phyloP scores from a whole-genome alignment of 768 basidiomycete genomes.

The Cytidiella melzeri region DNA sequence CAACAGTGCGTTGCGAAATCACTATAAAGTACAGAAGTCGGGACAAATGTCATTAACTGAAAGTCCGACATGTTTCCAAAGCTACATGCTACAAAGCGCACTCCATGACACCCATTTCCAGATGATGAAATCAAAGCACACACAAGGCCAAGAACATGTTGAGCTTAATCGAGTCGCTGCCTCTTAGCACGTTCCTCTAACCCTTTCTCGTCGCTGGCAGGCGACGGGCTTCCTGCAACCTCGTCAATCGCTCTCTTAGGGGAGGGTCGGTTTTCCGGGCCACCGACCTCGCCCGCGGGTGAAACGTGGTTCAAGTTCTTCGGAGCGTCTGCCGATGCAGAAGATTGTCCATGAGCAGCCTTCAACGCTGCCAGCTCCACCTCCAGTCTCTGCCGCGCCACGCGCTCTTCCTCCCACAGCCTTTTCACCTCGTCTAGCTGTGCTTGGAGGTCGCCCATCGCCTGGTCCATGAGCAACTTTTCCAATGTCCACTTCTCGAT shows the following conservation, averaged over 20 bases:
- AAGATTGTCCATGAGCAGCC: slow-evolving; percentile 16
- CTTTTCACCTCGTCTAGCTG: slow-evolving; percentile 78
- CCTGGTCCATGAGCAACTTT: slow-evolving; percentile 88
- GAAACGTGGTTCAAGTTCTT: slow-evolving; percentile 5
- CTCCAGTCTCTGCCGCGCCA: slow-evolving; percentile 51
- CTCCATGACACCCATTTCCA: no score
- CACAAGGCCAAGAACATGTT: no score
- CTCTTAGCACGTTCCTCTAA: slow-evolving; percentile 16
- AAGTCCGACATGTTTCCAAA: no score
- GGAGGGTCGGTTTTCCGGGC: slow-evolving; percentile 3
- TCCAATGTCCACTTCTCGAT: slow-evolving; percentile 94
- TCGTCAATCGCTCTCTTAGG: slow-evolving; percentile 13
- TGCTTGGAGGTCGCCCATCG: slow-evolving; percentile 80
- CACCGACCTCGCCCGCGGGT: neutral
- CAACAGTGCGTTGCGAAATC: no score
- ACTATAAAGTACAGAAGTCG: no score
- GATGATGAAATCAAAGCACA: no score
- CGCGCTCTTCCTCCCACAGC: slow-evolving; percentile 76
- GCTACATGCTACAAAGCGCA: no score
- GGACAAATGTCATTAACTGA: no score
- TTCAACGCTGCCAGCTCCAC: slow-evolving; percentile 56
- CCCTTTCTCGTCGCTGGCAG: slow-evolving; percentile 11
- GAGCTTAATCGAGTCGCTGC: slow-evolving; percentile 20
- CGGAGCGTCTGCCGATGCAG: slow-evolving; percentile 4
- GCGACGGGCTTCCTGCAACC: slow-evolving; percentile 10